Evolutionary conservation across 2,329 filamentous ascomycete species (phyloP), one percentile per base, ranked within the genome.

Genomic region (Raffaelea albimanens): DNA sequence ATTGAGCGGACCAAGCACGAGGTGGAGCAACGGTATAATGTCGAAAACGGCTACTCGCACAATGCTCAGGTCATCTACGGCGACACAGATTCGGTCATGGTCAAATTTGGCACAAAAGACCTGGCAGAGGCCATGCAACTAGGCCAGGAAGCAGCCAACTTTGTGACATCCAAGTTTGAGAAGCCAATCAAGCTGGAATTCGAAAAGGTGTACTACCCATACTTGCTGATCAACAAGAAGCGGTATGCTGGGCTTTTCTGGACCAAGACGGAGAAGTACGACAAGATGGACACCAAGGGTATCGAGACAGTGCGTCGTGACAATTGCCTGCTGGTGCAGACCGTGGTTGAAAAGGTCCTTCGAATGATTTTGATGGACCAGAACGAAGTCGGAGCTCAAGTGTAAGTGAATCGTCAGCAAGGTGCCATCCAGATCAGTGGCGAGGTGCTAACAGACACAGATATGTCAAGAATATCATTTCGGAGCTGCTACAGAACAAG

Each of bases 221-320:
- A 98, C 62, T 75, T 98, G 31, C 76, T 98, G 45, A 98, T 98
- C 80, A 98, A 98, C 80, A 98, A 98, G 74, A 98, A 98, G 73
- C 85, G 93, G 53, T 98, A 98, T 60, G 93, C 93, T 9, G 93
- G 93, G n/a, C 68, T 98, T 29, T 97, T 88, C 69, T 98, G 90
- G 90, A 98, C 93, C 5, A 93, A 85, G 55, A 80, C 91, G 1
- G 79, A 91, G 39, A 96, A 95, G 66, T 93, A 85, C 64, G 94
- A 98, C 76, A 98, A 97, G 73, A 98, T 98, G 94, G 93, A 98
- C 66, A 97, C 88, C 51, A 98, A 98, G 65, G 93, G 93, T 74
- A 97, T 98, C 56, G 93, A 98, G 67, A 98, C 93, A 3, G 94
- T 98, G 42, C 84, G 93, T 56, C 78, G 93, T 75, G 93, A 98